Percentiles rank a stretch among this genome's conserved stretches.
Evolutionary conservation across 2,329 filamentous ascomycete genomes (phyloP).

Genomic region (Chaetomiaceae sp.): DNA sequence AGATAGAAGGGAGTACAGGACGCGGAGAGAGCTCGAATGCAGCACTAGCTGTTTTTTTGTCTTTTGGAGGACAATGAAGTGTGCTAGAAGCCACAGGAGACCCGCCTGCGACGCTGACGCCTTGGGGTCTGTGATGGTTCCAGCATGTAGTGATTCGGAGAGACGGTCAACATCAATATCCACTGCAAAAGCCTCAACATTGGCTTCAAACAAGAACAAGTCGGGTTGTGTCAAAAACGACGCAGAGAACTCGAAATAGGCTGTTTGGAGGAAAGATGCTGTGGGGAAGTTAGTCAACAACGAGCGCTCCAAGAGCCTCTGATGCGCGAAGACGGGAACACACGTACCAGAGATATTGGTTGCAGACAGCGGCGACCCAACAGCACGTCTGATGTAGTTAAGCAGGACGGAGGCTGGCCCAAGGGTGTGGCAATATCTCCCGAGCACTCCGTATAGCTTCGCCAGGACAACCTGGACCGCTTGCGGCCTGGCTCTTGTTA

Average conservation of each 20-base stretch:
- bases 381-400: conserved; percentile 27
- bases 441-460: conserved; percentile 40
- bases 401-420: conserved; percentile 21
- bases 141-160: conserved; percentile 38
- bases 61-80: conserved; percentile 57
- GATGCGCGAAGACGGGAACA: too few species aligned
- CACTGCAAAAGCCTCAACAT: conserved; percentile 34
- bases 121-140: conserved; percentile 29
- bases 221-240: conserved; percentile 36
- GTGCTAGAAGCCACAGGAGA: conserved; percentile 61
- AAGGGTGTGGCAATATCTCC: conserved; percentile 31
- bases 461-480: conserved; percentile 28
- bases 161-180: conserved; percentile 38
- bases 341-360: conserved; percentile 17
- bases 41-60: conserved; percentile 32
- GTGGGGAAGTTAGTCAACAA: conserved; percentile 15
- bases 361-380: conserved; percentile 30
- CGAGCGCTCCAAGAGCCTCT: too few species aligned
- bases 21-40: conserved; percentile 42
- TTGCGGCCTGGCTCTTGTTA: conserved; percentile 28
- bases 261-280: conserved; percentile 18
- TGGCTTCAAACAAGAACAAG: conserved; percentile 39
- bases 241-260: conserved; percentile 36
- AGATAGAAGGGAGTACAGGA: conserved; percentile 51
- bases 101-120: conserved; percentile 33